These are phyloP conservation scores for Pyropia yezoensis DNA, from an alignment of 23 red algal genomes.

Conservation along the genomic window DNA sequence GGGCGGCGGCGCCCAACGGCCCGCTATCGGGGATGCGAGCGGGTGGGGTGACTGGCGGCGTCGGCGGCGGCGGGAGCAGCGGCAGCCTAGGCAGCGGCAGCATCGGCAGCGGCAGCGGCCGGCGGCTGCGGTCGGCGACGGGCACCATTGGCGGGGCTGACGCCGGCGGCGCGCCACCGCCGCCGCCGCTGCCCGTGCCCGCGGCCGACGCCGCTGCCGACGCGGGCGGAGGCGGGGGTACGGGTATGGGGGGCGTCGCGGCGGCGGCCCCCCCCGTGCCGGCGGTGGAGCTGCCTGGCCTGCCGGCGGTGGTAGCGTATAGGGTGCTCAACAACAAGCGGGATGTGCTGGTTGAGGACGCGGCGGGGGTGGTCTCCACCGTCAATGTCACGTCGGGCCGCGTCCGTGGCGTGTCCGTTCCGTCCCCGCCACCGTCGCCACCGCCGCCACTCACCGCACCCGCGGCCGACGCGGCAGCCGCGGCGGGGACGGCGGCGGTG, in stretches of 20 bases:
- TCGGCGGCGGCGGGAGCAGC: no score
- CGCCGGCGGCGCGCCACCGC: neutral
- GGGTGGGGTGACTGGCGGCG: no score
- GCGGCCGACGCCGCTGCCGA: neutral
- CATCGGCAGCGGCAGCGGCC: no score
- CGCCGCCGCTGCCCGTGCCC: neutral
- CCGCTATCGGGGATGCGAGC: no score
- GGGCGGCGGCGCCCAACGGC: no score
- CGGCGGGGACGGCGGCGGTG: no score
- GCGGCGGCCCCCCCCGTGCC: neutral
- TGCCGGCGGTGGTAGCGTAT: slow-evolving; percentile 77
- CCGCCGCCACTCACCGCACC: slow-evolving; percentile 11
- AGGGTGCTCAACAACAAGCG: slow-evolving; percentile 84
- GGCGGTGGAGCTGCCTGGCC: slow-evolving; percentile 26
- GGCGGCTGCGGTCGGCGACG: slow-evolving; percentile 7
- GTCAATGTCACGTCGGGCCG: slow-evolving; percentile 63
- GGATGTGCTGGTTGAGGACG: slow-evolving; percentile 74
- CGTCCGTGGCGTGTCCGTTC: slow-evolving; percentile 18
- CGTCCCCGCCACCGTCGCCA: slow-evolving; percentile 6
- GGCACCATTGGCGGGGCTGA: slow-evolving; percentile 3
- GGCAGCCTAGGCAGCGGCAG: no score
- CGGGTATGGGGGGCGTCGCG: neutral
- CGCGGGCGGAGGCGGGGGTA: neutral
- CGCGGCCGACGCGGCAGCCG: no score
- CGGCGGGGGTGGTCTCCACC: slow-evolving; percentile 37